Base-by-base conservation (phyloP, 352 stramenopile genomes). In the Globisporangium paddicum region DNA sequence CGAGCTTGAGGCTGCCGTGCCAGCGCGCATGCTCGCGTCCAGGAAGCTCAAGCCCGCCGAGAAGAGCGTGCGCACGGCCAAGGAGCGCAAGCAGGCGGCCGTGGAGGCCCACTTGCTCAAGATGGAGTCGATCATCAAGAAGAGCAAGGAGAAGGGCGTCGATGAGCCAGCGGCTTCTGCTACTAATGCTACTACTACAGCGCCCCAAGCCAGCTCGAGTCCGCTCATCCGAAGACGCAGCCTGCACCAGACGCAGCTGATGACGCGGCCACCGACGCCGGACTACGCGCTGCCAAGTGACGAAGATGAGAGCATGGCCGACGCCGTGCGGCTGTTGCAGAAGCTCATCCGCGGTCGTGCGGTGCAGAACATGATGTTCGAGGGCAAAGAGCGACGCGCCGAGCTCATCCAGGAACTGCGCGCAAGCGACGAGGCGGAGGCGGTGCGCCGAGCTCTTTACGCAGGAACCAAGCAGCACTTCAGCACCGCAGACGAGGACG, bases 341-440 rank as follows among this genome's bases (percentile, higher is more conserved):
- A 85, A 91, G 53, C 70, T 97, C 3, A 54, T 98, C 30, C 84
- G 91, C 42, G 91, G 91, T 16, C 84, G 90, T 34, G 89, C 90
- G 25, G 87, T 97, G 21, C 91, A 98, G 72, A 97, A 97, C 61
- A 94, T 93, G 69, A 97, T 98, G 90, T 96, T 95, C 57, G 89
- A 97, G 45, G 91, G 86, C 67, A 96, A 96, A 44, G 75, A 91
- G 53, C 83, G 89, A 6, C 77, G 90, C 7, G 60, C 83, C 2
- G 90, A 96, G 71, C 75, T 97, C 26, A 96, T 98, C 49, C 66
- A 71, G 2, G 91, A 98, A 63, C 81, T 98, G 7, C 81, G 87
- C n/a, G 76, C 75, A 8, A 87, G 77, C 19, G 86, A 93, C 62
- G 79, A 83, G 19, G 64, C 63, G 25, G 46, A 10, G 71, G 56